Percentiles rank a stretch among this genome's conserved stretches.
Conservation (phyloP, 441 rosid genomes). For the Gossypium gossypioides region DNA sequence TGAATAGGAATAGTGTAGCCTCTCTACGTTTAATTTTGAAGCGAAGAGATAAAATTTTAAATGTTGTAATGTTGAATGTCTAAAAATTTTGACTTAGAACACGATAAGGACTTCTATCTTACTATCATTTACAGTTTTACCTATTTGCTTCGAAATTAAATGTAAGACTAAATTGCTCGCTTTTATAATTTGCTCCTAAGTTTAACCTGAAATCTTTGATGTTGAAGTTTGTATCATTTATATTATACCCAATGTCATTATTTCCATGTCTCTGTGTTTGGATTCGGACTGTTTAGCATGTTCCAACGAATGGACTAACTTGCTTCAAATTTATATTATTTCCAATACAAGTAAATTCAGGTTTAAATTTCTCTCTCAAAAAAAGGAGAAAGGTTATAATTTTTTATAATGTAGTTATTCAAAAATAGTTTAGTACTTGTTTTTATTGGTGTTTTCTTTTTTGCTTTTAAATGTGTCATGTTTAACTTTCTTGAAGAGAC, state of each 20-base stretch:
- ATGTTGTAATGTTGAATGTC: too few relatives aligned
- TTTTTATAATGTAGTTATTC: neutral
- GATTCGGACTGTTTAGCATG: neutral
- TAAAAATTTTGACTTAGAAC: too few relatives aligned
- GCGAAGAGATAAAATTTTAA: too few relatives aligned
- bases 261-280: neutral
- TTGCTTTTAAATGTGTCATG: neutral
- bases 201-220: neutral
- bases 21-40: too few relatives aligned
- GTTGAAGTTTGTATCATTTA: neutral
- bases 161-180: too few relatives aligned
- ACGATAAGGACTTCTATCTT: too few relatives aligned
- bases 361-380: too few relatives aligned
- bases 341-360: neutral
- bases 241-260: neutral
- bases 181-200: too few relatives aligned
- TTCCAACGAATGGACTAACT: neutral
- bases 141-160: too few relatives aligned
- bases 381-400: too few relatives aligned
- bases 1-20: too few relatives aligned
- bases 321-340: neutral
- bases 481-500: slow-evolving; percentile 1
- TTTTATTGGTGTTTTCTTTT: neutral
- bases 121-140: too few relatives aligned
- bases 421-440: neutral